Conservation (phyloP, 225 moss, liverwort and hornwort species). For the Pleurozium schreberi region DNA sequence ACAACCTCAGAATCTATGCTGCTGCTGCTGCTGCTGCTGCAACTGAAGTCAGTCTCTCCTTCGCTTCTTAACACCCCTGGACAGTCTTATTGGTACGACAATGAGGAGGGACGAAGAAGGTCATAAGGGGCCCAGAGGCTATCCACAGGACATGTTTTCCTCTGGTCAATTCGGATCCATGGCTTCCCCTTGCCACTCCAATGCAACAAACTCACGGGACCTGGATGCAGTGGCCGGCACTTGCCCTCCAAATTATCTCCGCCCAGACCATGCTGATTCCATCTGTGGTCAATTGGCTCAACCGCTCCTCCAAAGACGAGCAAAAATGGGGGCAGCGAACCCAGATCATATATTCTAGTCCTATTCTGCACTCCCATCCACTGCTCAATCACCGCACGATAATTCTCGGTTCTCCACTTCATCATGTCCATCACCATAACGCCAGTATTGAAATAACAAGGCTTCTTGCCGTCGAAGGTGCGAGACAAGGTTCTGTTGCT, state of each 20-base stretch:
- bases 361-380: conserved; percentile 87
- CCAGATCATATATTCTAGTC: conserved; percentile 72
- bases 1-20: not conserved
- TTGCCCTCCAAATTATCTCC: conserved; percentile 75
- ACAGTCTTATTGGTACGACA: conserved; percentile 24
- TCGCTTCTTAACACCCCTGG: conserved; percentile 20
- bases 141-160: conserved; percentile 39
- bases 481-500: conserved; percentile 30
- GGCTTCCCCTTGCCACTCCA: conserved; percentile 94
- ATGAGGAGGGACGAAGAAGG: conserved; percentile 35
- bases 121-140: conserved; percentile 52
- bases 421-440: conserved; percentile 90
- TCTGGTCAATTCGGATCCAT: conserved; percentile 38
- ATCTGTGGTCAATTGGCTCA: conserved; percentile 79
- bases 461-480: conserved; percentile 54
- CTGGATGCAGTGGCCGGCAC: conserved; percentile 77
- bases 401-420: conserved; percentile 64
- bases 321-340: conserved; percentile 78
- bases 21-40: conserved; percentile 4
- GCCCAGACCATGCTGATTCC: conserved; percentile 88
- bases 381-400: conserved; percentile 54
- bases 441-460: conserved; percentile 92
- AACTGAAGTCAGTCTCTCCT: conserved; percentile 8
- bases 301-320: conserved; percentile 71
- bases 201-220: conserved; percentile 83